phyloP scores from a whole-genome alignment of 2,329 filamentous ascomycete species.

The Juglanconis sp. region DNA sequence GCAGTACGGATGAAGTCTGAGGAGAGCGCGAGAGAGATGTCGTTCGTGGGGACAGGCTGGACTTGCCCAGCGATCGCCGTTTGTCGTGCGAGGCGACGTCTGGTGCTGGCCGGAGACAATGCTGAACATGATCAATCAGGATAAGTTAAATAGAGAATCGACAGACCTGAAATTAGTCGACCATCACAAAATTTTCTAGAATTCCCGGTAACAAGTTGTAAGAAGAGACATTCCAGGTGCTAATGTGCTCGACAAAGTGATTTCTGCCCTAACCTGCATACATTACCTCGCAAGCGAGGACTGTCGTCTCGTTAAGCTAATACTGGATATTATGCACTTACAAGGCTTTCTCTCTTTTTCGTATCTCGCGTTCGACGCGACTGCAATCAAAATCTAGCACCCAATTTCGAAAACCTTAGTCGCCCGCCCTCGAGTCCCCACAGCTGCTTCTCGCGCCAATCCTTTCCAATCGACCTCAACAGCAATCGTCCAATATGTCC shows the following conservation, averaged over 20 bases:
- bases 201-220: too few species aligned
- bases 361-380: too few species aligned
- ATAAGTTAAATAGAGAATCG: not conserved
- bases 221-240: not conserved
- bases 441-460: not conserved
- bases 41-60: too few species aligned
- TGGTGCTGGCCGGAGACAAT: not conserved
- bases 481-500: slow-evolving; percentile 18
- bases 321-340: too few species aligned
- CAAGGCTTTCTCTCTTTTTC: too few species aligned
- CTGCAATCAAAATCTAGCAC: not conserved
- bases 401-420: not conserved
- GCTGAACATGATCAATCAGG: not conserved
- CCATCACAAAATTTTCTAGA: too few species aligned
- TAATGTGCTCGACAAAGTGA: not conserved
- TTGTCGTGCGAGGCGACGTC: not conserved
- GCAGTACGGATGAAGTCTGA: too few species aligned
- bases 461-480: not conserved
- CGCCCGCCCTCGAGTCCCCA: not conserved
- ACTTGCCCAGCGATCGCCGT: too few species aligned
- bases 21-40: too few species aligned
- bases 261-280: too few species aligned
- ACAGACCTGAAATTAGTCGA: not conserved
- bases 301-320: too few species aligned
- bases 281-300: too few species aligned